Evolutionary conservation across 768 basidiomycete species (phyloP), one percentile per base, ranked within the genome.

Genomic region (Coprinopsis strossmayeri): DNA sequence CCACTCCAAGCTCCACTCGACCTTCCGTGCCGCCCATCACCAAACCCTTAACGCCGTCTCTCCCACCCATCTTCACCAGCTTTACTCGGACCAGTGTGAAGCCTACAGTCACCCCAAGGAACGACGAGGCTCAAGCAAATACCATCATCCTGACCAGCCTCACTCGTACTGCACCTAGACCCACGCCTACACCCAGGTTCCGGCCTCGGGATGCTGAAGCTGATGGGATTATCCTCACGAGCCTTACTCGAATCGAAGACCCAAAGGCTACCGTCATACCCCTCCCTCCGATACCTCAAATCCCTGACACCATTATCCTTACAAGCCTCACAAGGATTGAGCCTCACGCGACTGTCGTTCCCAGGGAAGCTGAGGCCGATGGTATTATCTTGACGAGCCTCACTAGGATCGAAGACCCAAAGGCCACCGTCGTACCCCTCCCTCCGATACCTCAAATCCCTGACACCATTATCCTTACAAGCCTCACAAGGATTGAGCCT

Each of bases 281-380:
- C 28, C 25, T 13, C 21, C 27, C 43, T 32, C 5, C 5, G 3
- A 20, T 7, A 15, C 27, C 43, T 12, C 25, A 4, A 15, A 27
- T 12, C 43, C 27, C 43, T 28, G 23, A 21, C 24, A 25, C 21
- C 40, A 42, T 42, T 23, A 42, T 42, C 40, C 40, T 42, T 17
- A 45, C 43, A 25, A 45, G 43, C 43, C 43, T 45, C 27, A 45
- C 43, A n/a, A 9, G 43, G 11, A 5, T 23, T 18, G 30, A 28
- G 15, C 28, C 43, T 11, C 5, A 3, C 18, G 5, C 12, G 5
- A 28, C 43, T 9, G 11, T 38, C 5, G 17, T 17, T 38, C 15
- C 40, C 24, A 4, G 40, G 5, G 40, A 21, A 11, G 21, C 40
- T 20, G 40, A 26, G 4, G 9, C 18, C 40, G 40, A 21, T 18